phyloP scores from a whole-genome alignment of 2,329 filamentous ascomycete genomes.

The Paraphaeosphaeria minitans region DNA sequence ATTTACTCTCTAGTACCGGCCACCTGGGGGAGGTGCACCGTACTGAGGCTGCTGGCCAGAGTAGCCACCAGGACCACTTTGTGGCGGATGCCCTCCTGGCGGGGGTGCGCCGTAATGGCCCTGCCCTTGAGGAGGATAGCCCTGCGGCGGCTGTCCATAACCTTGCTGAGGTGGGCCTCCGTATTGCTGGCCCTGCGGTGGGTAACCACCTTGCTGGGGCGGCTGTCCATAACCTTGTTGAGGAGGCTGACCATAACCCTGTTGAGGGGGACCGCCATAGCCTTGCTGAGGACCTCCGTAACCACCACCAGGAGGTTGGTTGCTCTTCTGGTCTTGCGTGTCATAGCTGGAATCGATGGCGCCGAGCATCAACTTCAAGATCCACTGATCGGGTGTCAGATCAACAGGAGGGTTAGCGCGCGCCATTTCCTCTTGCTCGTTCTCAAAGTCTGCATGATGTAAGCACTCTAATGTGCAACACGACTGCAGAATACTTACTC shows the following conservation, averaged over 20 bases:
- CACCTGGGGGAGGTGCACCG: constrained; percentile 25
- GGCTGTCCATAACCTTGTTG: constrained; percentile 18
- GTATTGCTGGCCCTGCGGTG: constrained; percentile 21
- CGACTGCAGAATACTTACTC: constrained; percentile 54
- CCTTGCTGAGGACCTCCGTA: constrained; percentile 23
- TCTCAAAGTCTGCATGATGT: constrained; percentile 62
- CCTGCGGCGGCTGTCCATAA: constrained; percentile 19
- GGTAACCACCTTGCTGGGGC: constrained; percentile 18
- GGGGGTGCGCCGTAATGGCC: constrained; percentile 10
- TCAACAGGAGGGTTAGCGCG: constrained; percentile 65
- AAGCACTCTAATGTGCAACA: neutral
- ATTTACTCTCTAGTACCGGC: constrained; percentile 20
- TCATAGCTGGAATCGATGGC: constrained; percentile 70
- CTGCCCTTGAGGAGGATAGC: constrained; percentile 13
- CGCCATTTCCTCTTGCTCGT: constrained; percentile 70
- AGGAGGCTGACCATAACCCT: constrained; percentile 24
- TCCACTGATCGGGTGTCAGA: constrained; percentile 68
- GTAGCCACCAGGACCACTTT: constrained; percentile 15
- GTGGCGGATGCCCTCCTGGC: constrained; percentile 20
- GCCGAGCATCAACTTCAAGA: constrained; percentile 70
- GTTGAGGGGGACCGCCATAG: constrained; percentile 27
- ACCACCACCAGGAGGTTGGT: constrained; percentile 34
- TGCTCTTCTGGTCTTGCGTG: constrained; percentile 65
- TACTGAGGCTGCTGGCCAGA: constrained; percentile 19
- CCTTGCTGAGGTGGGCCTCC: constrained; percentile 29